Base-by-base conservation (phyloP, 495 filamentous ascomycete genomes). In the Penicillium atrosanguineum region DNA sequence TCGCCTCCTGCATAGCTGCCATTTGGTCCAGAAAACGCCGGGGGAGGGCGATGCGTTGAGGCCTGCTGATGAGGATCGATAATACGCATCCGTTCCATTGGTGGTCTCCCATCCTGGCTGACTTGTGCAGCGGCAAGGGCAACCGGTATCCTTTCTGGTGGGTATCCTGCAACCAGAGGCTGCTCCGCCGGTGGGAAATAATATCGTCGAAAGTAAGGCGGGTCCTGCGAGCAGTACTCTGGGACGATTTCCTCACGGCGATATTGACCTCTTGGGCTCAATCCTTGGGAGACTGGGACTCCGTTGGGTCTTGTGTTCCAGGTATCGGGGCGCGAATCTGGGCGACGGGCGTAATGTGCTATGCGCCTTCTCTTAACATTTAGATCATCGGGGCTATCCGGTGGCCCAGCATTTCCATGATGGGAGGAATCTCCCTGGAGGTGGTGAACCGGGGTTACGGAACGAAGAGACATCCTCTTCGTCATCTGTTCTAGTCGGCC, bases 381-480 rank as follows among this genome's bases (percentile, higher is more conserved):
- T 19, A 65, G 67, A 44, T 60, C 60, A 28, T 61, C 59, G 26
- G 48, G 44, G 25, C 53, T 46, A 19, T 62, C 60, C 29, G 46
- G 48, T 21, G 40, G 46, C 18, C 42, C 37, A 11, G 21, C 47
- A 40, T 49, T 46, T 36, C 37, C 19, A n/a, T 58, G 53, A 52
- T 48, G 53, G 38, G 42, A 43, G 44, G 43, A 43, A 14, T 53
- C 31, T 60, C 57, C 52, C 56, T 56, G 55, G n/a, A 50, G 37
- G 28, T 48, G 61, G 31, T 48, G 61, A 31, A 53, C 52, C 37
- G 71, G 71, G 39, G 72, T 74, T 54, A 69, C 60, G 28, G 69
- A 71, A 38, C 69, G 69, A 29, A 74, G 66, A 19, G 64, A 65
- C 65, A 74, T 75, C 57, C 59, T 64, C 45, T 65, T 61, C 16